Base-by-base conservation (phyloP, 805 yeast genomes). In the Pichia paraexigua region DNA sequence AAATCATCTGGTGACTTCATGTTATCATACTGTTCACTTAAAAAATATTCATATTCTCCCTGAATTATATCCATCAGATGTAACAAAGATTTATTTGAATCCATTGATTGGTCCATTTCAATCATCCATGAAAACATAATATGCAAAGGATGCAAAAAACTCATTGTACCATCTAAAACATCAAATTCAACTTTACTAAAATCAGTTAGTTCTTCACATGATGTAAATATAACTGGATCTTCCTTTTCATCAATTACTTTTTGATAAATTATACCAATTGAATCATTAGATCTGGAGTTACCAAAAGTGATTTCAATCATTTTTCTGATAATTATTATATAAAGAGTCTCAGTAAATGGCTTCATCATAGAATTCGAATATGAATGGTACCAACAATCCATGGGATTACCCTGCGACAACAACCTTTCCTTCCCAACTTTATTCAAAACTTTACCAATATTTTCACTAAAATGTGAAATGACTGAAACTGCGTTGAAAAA, bases 141-240 rank as follows among this genome's bases (percentile, higher is more conserved):
- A 59, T 87, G 94, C 20, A 89, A 61, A 0, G 96, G 96, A 62
- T 89, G 96, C 30, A 88, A 74, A 59, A 89, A 78, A 60, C 92
- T 82, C 2, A 86, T 80, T 18, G 71, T 71, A 11, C 74, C 81
- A 1, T 62, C 56, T 25, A 72, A 70, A 2, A 79, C 78, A 35
- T 73, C 65, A 52, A 70, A 76, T 2, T 67, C 61, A n/a, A 75
- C 66, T 8, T 54, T 47, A 56, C 51, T 27, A 48, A 49, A n/a
- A 37, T 45, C 59, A 22, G 51, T 11, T 61, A 57, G 35, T 66
- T 66, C 37, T 52, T 18, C 7, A 55, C 61, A 30, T 60, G 53
- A 0, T 50, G 39, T 43, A 28, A 60, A 58, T 9, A 46, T 53
- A 24, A 63, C 49, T 0, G 58, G 47, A 21, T 56, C 59, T 37